Evolutionary conservation across 1,284 basidiomycete species (phyloP).

Genomic region (Ustilago vetiveriae): DNA sequence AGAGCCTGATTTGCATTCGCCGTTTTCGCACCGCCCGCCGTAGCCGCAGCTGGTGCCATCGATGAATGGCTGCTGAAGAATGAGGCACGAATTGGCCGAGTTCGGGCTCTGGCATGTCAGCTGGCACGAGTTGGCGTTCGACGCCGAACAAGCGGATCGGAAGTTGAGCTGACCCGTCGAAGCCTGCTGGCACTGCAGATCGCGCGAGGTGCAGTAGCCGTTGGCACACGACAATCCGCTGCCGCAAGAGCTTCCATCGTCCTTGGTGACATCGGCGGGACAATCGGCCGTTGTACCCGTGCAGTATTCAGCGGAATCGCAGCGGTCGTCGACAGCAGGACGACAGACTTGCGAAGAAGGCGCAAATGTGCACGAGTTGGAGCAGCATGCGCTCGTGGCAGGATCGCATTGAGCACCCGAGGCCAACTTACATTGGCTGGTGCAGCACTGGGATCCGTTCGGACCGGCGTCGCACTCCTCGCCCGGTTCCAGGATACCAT

Average conservation of each 20-base stretch:
- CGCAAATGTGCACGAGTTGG: conserved; percentile 76
- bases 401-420: conserved; percentile 82
- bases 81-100: conserved; percentile 73
- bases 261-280: conserved; percentile 75
- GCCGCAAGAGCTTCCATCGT: conserved; percentile 73
- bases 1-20: conserved; percentile 76
- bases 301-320: conserved; percentile 83
- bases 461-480: conserved; percentile 89
- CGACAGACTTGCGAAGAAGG: conserved; percentile 75
- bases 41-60: conserved; percentile 86
- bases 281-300: conserved; percentile 79
- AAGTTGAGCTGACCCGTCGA: conserved; percentile 75
- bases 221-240: conserved; percentile 78
- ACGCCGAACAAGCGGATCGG: conserved; percentile 73
- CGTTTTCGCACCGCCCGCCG: conserved; percentile 72
- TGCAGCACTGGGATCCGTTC: conserved; percentile 77
- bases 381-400: conserved; percentile 80
- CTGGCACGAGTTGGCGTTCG: conserved; percentile 75
- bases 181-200: conserved; percentile 79
- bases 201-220: conserved; percentile 81
- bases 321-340: conserved; percentile 75
- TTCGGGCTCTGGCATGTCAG: conserved; percentile 82
- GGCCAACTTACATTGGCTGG: conserved; percentile 80
- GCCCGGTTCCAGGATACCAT: conserved; percentile 71
- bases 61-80: conserved; percentile 78